Evolutionary conservation across 108 stramenopile genomes (phyloP), one percentile per base, ranked within the genome.

Genomic region (Stephanodiscus triporus): DNA sequence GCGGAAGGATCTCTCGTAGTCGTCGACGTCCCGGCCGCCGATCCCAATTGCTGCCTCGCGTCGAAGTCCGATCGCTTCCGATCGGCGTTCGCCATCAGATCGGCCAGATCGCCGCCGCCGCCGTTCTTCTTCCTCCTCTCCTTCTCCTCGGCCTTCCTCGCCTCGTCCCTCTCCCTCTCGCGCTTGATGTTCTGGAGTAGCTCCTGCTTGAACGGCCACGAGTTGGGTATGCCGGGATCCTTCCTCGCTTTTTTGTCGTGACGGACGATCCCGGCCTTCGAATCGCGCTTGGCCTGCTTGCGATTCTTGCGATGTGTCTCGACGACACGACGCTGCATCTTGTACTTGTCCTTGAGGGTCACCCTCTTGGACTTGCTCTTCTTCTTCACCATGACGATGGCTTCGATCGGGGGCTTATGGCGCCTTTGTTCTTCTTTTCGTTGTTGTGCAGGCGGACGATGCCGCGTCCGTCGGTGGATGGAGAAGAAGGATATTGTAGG

Each of bases 141-240:
- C 72, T 90, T 93, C 61, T 72, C 80, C 50, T 95, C 89, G 42
- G 72, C 56, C 58, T 95, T 87, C 17, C 81, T 75, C 64, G 85
- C 78, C 42, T 95, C 89, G 20, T 86, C 87, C 37, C 90, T 81
- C 63, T 97, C 97, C 57, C 95, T 89, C 17, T 86, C 71, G 42
- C 85, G 66, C 40, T 81, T 84, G 42, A 96, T 94, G 49, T 93
- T 90, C 72, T 94, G 91, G 19, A 97, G 67, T 55, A 99, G 80
- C 75, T 98, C 93, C 69, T 97, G 96, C 77, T 99, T 99, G 86
- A 98, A 98, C 6, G 99, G 99, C 93, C 97, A 95, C 13, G 95
- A 92, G 76, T 99, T 99, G 57, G 99, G 99, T 75, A 99, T 98
- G 16, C 98, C 98, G 1, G 97, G 97, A 81, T 99, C 99, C 68